phyloP scores from a whole-genome alignment of 2,329 filamentous ascomycete genomes.

The Penicillium polonicum region DNA sequence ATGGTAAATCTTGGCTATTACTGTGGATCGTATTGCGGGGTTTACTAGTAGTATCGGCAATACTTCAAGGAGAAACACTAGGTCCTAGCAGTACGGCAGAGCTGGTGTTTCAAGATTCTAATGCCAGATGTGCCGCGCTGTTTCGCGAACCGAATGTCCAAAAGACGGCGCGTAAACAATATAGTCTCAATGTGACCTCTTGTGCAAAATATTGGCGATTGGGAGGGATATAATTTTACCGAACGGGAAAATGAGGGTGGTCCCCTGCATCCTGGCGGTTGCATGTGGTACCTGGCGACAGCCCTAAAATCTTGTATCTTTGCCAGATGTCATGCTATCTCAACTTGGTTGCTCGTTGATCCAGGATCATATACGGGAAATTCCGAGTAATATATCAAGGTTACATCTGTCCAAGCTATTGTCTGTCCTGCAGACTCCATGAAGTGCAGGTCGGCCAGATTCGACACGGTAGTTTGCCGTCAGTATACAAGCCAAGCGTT shows the following conservation, averaged over 20 bases:
- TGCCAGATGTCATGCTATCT: background rate
- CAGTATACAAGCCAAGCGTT: background rate
- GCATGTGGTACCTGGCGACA: background rate
- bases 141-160: background rate
- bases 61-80: background rate
- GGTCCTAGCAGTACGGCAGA: background rate
- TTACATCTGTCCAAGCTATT: background rate
- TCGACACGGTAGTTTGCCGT: background rate
- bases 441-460: background rate
- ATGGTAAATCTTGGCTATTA: constrained; percentile 2
- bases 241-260: background rate
- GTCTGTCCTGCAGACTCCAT: background rate
- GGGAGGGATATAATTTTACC: background rate
- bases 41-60: background rate
- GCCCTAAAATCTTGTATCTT: background rate
- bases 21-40: constrained; percentile 2
- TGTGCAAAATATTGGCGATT: background rate
- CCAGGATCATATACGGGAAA: background rate
- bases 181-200: background rate
- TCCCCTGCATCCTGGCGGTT: background rate
- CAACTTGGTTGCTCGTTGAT: background rate
- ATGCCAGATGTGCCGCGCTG: background rate
- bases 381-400: background rate
- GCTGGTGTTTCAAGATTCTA: background rate
- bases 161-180: background rate